Evolutionary conservation across 2,329 filamentous ascomycete genomes (phyloP).

Genomic region (Xenoacremonium recifei): DNA sequence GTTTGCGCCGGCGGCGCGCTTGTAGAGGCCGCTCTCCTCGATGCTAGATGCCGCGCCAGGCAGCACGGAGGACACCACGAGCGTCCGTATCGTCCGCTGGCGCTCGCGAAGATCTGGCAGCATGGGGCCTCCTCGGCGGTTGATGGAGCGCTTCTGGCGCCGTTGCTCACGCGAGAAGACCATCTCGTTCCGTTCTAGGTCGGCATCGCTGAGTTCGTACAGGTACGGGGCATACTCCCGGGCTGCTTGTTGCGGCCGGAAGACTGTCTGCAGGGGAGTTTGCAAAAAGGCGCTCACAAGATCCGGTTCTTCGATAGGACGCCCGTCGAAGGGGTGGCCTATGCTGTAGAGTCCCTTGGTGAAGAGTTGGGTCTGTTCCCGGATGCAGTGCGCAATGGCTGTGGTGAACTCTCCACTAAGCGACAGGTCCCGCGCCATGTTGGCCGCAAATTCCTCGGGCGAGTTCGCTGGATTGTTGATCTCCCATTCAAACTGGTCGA

Average conservation of each 20-base stretch:
- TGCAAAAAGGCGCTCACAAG: conserved; percentile 81
- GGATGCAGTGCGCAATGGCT: conserved; percentile 95
- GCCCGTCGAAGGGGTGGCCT: conserved; percentile 91
- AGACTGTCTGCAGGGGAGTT: conserved; percentile 77
- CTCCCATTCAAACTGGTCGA: conserved; percentile 99
- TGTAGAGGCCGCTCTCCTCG: conserved; percentile 85
- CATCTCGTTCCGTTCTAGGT: conserved; percentile 85
- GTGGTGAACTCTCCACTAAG: conserved; percentile 95
- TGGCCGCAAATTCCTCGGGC: conserved; percentile 87
- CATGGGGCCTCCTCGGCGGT: conserved; percentile 85
- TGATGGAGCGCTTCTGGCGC: conserved; percentile 92
- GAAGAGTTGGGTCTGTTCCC: conserved; percentile 93
- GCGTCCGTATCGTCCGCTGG: conserved; percentile 86
- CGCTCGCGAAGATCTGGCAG: conserved; percentile 95
- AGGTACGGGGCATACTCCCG: conserved; percentile 94
- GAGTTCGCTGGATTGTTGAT: conserved; percentile 94
- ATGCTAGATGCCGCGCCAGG: conserved; percentile 78
- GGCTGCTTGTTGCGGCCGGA: conserved; percentile 86
- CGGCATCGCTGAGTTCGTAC: conserved; percentile 88
- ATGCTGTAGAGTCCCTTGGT: conserved; percentile 90
- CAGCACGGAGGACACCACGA: conserved; percentile 88
- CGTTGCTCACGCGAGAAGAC: conserved; percentile 93
- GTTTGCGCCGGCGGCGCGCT: conserved; percentile 63
- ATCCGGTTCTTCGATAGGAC: conserved; percentile 89
- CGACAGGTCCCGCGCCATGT: conserved; percentile 87